A percentile compares a stretch with the other conserved stretches of the same genome.
These are phyloP conservation scores for Phlebiopsis flavidoalba DNA, from an alignment of 768 basidiomycete species.

Conservation along the genomic window DNA sequence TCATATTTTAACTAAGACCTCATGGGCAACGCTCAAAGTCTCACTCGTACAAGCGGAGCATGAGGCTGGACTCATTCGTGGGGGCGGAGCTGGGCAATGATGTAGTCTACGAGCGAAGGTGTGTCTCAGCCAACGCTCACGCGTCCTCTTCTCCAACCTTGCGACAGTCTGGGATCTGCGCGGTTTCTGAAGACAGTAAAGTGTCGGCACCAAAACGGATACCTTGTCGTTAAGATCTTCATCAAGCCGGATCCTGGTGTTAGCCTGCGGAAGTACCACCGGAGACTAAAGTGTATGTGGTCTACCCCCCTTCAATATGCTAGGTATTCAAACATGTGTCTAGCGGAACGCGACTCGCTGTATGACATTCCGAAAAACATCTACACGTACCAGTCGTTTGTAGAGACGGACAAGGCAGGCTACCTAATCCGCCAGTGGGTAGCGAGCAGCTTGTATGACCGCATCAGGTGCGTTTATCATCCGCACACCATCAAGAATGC, in stretches of 20 bases:
- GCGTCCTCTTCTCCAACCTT: not conserved
- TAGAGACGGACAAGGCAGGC: conserved; percentile 94
- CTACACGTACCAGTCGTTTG: conserved; percentile 82
- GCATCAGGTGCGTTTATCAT: conserved; percentile 74
- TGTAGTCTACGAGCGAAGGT: conserved; percentile 92
- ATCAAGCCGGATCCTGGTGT: conserved; percentile 89
- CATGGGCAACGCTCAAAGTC: conserved; percentile 80
- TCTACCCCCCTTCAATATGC: not conserved
- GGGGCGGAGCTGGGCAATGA: conserved; percentile 84
- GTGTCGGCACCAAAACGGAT: conserved; percentile 79
- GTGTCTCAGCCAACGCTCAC: not conserved
- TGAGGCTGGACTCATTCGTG: conserved; percentile 90
- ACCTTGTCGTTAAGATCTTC: conserved; percentile 90
- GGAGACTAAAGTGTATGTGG: conserved; percentile 67
- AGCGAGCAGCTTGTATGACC: conserved; percentile 91
- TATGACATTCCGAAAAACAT: conserved; percentile 81
- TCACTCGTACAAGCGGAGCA: conserved; percentile 72
- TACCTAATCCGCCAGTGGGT: conserved; percentile 95
- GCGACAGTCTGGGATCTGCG: conserved; percentile 57
- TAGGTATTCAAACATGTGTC: conserved; percentile 1
- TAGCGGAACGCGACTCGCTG: conserved; percentile 84
- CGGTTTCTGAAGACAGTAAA: conserved; percentile 79
- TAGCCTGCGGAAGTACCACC: conserved; percentile 67
- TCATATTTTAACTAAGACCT: not conserved
- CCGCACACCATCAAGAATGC: not conserved